Conservation (phyloP, 2,329 filamentous ascomycete species). For the Aspergillus sp. region DNA sequence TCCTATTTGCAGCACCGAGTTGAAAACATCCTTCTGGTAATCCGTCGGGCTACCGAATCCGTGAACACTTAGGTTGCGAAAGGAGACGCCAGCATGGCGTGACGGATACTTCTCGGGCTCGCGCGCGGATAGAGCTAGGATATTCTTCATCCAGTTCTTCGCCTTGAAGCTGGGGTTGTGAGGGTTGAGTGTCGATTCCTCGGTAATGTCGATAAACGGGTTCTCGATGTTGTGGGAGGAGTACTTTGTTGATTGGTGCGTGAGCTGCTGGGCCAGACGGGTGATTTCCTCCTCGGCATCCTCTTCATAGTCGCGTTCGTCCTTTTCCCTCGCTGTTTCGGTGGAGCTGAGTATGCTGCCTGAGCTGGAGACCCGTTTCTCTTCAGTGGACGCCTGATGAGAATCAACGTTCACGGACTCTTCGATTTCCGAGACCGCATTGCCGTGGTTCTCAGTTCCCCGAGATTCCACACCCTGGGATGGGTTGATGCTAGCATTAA, state of each 20-base stretch:
- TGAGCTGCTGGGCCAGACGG: slow-evolving; percentile 35
- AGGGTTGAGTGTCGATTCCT: slow-evolving; percentile 46
- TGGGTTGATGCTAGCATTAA: slow-evolving; percentile 30
- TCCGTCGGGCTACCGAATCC: slow-evolving; percentile 68
- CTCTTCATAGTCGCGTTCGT: slow-evolving; percentile 23
- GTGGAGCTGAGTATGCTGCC: slow-evolving; percentile 27
- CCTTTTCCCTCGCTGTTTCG: slow-evolving; percentile 27
- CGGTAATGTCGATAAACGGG: slow-evolving; percentile 33
- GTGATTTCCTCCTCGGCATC: slow-evolving; percentile 30
- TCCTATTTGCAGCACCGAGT: slow-evolving; percentile 36
- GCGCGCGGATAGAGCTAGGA: slow-evolving; percentile 47
- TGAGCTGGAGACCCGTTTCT: slow-evolving; percentile 8
- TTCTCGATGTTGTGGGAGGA: slow-evolving; percentile 31
- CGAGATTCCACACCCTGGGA: slow-evolving; percentile 15
- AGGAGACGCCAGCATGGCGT: slow-evolving; percentile 64
- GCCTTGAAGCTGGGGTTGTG: slow-evolving; percentile 45
- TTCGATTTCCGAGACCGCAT: neutral
- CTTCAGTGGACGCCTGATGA: neutral
- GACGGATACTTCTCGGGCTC: slow-evolving; percentile 54
- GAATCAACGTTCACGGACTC: neutral
- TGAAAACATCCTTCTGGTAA: slow-evolving; percentile 57
- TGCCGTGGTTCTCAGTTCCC: slow-evolving; percentile 11
- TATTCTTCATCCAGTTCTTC: slow-evolving; percentile 48
- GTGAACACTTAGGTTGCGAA: slow-evolving; percentile 67
- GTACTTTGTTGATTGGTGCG: slow-evolving; percentile 35